phyloP scores from a whole-genome alignment of 2,329 filamentous ascomycete genomes.

The Fusarium torreyae region DNA sequence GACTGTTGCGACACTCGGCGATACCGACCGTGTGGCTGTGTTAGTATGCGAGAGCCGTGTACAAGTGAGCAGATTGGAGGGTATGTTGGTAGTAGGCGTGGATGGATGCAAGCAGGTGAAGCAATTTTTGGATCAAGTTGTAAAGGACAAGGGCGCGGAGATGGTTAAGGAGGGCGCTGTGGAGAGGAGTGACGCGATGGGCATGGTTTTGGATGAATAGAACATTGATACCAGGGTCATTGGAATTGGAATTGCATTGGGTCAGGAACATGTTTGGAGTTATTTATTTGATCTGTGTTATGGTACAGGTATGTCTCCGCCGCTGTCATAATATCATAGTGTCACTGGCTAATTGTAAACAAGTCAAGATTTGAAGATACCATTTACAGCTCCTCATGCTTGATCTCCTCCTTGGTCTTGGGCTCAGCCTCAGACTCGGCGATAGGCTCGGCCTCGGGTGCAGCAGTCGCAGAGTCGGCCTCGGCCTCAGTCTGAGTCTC shows the following conservation, averaged over 20 bases:
- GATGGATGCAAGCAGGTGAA: constrained; percentile 92
- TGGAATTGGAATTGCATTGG: constrained; percentile 31
- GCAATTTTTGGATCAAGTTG: constrained; percentile 83
- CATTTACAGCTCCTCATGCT: constrained; percentile 67
- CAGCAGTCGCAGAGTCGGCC: constrained; percentile 27
- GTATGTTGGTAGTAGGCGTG: constrained; percentile 92
- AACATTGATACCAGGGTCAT: constrained; percentile 27
- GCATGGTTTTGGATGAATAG: constrained; percentile 66
- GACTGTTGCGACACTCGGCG: constrained; percentile 86
- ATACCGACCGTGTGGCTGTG: constrained; percentile 81
- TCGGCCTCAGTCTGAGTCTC: constrained; percentile 44
- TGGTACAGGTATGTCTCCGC: constrained; percentile 42
- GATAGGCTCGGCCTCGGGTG: constrained; percentile 42
- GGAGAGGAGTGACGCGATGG: constrained; percentile 64
- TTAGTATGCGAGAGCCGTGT: constrained; percentile 90
- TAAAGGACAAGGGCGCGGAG: constrained; percentile 78
- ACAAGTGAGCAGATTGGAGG: constrained; percentile 85
- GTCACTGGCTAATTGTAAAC: constrained; percentile 42
- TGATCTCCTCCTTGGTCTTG: constrained; percentile 50
- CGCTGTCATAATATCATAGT: constrained; percentile 31
- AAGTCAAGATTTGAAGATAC: constrained; percentile 18
- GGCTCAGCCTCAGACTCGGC: constrained; percentile 47
- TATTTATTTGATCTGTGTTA: constrained; percentile 39
- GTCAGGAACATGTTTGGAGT: constrained; percentile 40
- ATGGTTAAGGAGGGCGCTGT: constrained; percentile 72